Evolutionary conservation across 306 rosid species (phyloP), one percentile per base, ranked within the genome.

Genomic region (Fagus sylvatica): DNA sequence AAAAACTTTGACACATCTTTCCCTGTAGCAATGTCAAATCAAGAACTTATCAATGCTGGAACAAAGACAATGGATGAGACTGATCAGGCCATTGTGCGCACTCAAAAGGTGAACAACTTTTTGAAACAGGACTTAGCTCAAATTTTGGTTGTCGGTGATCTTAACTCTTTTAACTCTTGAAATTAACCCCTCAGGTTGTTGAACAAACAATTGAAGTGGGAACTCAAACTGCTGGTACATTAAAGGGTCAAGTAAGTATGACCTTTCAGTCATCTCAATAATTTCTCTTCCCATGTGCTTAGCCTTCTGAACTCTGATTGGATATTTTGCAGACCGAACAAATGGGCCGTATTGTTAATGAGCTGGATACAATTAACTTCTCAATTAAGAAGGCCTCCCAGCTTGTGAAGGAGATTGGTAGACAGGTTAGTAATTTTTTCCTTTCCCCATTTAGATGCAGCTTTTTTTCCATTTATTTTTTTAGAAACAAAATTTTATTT

Each of bases 381-480:
- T 96, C 99, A 74, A 93, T 96, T 74, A 96, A 91, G 89, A 96
- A 96, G 76, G 99, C 99, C 61, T 89, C 99, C 73, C 98, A 96
- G 82, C 99, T 96, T 62, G 99, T 96, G 71, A 96, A 93, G 81
- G 99, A 96, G 91, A 96, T 96, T 53, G 99, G 99, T 64, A 91
- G 99, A 82, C 98, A 93, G 99, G 98, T 94, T 53, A 66, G 85
- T 82, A 62, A 36, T 49, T 28, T 66, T 73, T 73, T 17, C 56
- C 51, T 71, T 65, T 69, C 41, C 6, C 22, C 19, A 32, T 2
- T 2, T 5, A 22, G 54, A 74, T 75, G 53, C 22, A 71, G 9
- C 62, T 64, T 61, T 28, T 22, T 43, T 74, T 72, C 53, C 75
- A 61, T 65, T 53, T 19, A 68, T 73, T 49, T 40, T 41, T 74